Evolutionary conservation across 768 basidiomycete species (phyloP).

Genomic region (Mycena vulgaris): DNA sequence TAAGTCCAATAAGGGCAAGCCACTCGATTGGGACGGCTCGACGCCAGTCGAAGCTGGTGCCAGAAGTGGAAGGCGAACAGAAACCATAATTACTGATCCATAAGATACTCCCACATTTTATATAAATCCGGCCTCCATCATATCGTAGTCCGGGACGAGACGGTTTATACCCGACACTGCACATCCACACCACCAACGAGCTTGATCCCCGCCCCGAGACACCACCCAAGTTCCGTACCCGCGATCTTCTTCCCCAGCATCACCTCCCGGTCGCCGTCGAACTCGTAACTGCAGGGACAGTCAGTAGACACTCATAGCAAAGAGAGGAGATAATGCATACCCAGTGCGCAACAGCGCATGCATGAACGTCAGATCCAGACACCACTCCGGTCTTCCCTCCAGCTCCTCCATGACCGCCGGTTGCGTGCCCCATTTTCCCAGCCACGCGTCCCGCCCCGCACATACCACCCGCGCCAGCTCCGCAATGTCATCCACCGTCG

Average conservation of each 20-base stretch:
- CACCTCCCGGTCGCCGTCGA: constrained; percentile 77
- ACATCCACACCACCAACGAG: constrained; percentile 76
- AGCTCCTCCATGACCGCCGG: constrained; percentile 70
- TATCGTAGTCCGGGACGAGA: no score
- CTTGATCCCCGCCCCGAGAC: constrained; percentile 84
- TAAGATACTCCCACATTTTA: no score
- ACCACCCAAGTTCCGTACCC: constrained; percentile 96
- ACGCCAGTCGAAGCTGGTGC: no score
- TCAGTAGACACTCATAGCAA: neutral
- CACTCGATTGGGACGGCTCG: no score
- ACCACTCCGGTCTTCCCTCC: constrained; percentile 91
- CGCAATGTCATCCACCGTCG: constrained; percentile 60
- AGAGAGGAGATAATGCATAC: no score
- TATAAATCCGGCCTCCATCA: no score
- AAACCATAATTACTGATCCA: no score
- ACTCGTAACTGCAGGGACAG: constrained; percentile 74
- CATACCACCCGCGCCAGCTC: constrained; percentile 82
- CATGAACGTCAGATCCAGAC: constrained; percentile 97
- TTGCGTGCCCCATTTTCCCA: constrained; percentile 60
- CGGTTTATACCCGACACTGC: constrained; percentile 56
- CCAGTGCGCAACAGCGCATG: no score
- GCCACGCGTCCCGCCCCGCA: constrained; percentile 77
- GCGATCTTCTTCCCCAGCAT: constrained; percentile 87
- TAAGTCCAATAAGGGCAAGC: no score
- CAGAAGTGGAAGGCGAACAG: no score